A percentile compares a stretch with the other conserved stretches of the same genome.
Evolutionary conservation across 2,329 filamentous ascomycete genomes (phyloP).

Genomic region (Fusarium denticulatum): DNA sequence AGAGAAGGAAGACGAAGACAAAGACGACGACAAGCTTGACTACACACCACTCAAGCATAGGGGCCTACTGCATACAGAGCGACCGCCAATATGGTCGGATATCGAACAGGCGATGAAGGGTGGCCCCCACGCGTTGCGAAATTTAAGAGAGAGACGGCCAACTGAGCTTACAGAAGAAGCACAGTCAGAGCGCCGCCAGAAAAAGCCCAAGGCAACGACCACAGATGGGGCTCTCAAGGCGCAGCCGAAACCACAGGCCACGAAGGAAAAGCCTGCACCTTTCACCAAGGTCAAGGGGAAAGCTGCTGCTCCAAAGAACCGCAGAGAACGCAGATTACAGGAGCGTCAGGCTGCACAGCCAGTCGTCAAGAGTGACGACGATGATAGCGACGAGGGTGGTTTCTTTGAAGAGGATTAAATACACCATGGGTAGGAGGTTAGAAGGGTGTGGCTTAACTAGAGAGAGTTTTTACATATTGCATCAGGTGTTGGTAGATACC

Average conservation of each 20-base stretch:
- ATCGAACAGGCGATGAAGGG: constrained; percentile 73
- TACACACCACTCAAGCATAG: constrained; percentile 51
- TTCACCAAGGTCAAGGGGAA: constrained; percentile 36
- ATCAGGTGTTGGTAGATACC: constrained; percentile 36
- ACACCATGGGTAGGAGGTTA: background rate
- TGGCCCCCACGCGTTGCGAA: constrained; percentile 61
- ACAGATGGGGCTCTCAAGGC: constrained; percentile 32
- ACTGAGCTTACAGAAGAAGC: constrained; percentile 21
- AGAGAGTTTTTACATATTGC: constrained; percentile 25
- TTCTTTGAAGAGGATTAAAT: constrained; percentile 62
- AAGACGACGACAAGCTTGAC: constrained; percentile 39
- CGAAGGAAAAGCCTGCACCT: constrained; percentile 19
- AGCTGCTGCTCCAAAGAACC: constrained; percentile 47
- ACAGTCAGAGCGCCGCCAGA: constrained; percentile 26
- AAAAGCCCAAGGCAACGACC: constrained; percentile 30
- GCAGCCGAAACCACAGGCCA: constrained; percentile 32
- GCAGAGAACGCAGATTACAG: constrained; percentile 48
- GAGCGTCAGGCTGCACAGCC: constrained; percentile 49
- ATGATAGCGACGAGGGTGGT: constrained; percentile 63
- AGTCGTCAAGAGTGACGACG: constrained; percentile 52
- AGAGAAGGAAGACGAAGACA: constrained; percentile 51
- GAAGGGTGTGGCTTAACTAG: background rate
- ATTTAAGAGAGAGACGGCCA: constrained; percentile 63
- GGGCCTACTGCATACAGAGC: constrained; percentile 57
- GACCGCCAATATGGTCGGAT: constrained; percentile 72